These are phyloP conservation scores for Xylaria sp. DNA, from an alignment of 2,329 filamentous ascomycete genomes.

Conservation along the genomic window DNA sequence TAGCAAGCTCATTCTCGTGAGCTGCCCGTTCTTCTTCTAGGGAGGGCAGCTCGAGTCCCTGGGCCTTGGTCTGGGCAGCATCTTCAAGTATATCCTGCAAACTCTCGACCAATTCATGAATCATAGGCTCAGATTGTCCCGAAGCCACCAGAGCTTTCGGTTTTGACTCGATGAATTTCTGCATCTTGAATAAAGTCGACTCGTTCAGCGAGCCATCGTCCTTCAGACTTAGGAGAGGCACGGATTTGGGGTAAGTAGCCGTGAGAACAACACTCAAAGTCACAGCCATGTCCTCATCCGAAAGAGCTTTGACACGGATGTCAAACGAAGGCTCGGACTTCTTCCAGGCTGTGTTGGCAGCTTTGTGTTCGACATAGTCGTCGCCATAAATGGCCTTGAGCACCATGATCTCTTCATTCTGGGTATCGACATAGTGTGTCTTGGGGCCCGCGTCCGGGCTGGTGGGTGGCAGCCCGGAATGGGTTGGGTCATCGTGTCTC, in stretches of 20 bases:
- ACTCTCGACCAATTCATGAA: conserved; percentile 73
- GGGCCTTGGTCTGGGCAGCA: conserved; percentile 80
- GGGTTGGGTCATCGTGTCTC: conserved; percentile 61
- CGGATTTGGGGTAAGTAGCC: conserved; percentile 89
- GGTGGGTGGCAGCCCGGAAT: conserved; percentile 62
- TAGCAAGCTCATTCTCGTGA: conserved; percentile 78
- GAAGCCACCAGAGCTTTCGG: conserved; percentile 64
- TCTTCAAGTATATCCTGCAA: conserved; percentile 85
- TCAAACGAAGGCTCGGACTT: conserved; percentile 87
- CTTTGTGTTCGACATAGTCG: conserved; percentile 81
- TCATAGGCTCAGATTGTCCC: conserved; percentile 66
- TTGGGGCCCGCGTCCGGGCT: conserved; percentile 57
- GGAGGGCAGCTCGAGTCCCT: conserved; percentile 81
- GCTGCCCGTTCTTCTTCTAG: conserved; percentile 88
- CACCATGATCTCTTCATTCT: conserved; percentile 87
- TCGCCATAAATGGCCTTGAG: conserved; percentile 90
- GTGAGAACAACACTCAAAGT: conserved; percentile 84
- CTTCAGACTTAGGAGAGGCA: conserved; percentile 77
- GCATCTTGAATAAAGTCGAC: conserved; percentile 76
- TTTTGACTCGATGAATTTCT: conserved; percentile 70
- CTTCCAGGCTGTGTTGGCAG: conserved; percentile 84
- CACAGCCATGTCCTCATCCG: conserved; percentile 76
- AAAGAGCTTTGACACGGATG: conserved; percentile 78
- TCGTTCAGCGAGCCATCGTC: conserved; percentile 73
- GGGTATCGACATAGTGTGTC: conserved; percentile 82